These are phyloP conservation scores for Solanum commersonii DNA, from an alignment of 257 asterid genomes.

Conservation along the genomic window DNA sequence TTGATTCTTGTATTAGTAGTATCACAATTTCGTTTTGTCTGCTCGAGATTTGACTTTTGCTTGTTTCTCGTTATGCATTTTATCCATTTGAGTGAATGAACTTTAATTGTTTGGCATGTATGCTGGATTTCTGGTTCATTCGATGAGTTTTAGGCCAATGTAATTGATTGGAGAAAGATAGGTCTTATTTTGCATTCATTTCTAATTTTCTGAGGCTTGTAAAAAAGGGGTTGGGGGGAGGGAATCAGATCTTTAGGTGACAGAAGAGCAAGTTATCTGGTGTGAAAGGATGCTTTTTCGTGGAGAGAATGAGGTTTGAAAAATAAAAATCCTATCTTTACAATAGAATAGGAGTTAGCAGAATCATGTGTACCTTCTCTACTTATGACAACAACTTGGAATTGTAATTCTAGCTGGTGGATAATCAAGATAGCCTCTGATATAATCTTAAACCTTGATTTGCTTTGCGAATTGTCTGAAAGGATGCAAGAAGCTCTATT, in stretches of 20 bases:
- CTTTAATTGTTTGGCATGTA: background rate
- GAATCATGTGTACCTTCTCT: background rate
- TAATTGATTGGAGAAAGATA: background rate
- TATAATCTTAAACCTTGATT: background rate
- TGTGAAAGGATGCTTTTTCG: background rate
- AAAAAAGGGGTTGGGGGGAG: background rate
- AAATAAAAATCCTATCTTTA: background rate
- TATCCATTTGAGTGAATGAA: background rate
- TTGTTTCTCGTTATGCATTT: background rate
- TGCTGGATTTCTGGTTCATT: background rate
- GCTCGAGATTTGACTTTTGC: background rate
- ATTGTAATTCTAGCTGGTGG: background rate
- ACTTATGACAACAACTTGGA: background rate
- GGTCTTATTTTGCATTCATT: background rate
- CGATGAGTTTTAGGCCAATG: background rate
- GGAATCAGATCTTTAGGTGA: background rate
- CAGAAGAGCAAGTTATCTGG: background rate
- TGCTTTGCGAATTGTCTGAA: background rate
- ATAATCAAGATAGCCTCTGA: background rate
- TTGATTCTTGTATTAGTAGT: background rate
- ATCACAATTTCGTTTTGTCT: background rate
- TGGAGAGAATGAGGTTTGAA: background rate
- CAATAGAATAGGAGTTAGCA: background rate
- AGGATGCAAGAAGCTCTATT: background rate
- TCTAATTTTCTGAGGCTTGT: background rate